Evolutionary conservation across 257 asterid genomes (phyloP).

Genomic region (Primulina huaijiensis): DNA sequence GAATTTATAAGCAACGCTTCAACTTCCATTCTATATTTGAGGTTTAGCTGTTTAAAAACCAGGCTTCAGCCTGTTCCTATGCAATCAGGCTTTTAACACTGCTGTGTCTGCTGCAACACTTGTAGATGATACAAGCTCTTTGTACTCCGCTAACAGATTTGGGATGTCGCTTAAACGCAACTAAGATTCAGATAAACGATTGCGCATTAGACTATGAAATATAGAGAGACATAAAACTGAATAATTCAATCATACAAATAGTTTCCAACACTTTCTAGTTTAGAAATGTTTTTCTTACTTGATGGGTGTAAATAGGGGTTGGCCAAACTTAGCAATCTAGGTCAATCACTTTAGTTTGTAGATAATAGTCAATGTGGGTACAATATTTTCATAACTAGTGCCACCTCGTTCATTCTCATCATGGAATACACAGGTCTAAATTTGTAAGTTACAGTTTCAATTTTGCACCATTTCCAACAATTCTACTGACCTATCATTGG

Average conservation of each 20-base stretch:
- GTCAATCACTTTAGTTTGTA: no score
- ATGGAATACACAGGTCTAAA: neutral
- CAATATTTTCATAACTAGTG: no score
- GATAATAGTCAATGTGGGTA: no score
- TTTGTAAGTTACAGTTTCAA: neutral
- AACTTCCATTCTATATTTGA: neutral
- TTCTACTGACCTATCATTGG: neutral
- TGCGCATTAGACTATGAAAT: conserved; percentile 9
- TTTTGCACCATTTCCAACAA: neutral
- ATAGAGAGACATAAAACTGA: neutral
- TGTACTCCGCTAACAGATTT: conserved; percentile 67
- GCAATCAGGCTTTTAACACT: neutral
- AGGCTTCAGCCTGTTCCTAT: neutral
- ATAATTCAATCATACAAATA: neutral
- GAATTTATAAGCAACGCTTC: neutral
- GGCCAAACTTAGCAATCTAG: neutral
- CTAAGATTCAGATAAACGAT: conserved; percentile 38
- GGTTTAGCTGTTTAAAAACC: neutral
- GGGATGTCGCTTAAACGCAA: conserved; percentile 73
- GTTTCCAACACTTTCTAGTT: neutral
- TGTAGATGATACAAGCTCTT: conserved; percentile 44
- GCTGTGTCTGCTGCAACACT: conserved; percentile 25
- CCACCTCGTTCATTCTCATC: no score
- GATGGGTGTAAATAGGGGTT: neutral
- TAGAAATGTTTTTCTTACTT: neutral